Base-by-base conservation (phyloP, 2,329 filamentous ascomycete genomes). In the Rhynchosporium graminicola region DNA sequence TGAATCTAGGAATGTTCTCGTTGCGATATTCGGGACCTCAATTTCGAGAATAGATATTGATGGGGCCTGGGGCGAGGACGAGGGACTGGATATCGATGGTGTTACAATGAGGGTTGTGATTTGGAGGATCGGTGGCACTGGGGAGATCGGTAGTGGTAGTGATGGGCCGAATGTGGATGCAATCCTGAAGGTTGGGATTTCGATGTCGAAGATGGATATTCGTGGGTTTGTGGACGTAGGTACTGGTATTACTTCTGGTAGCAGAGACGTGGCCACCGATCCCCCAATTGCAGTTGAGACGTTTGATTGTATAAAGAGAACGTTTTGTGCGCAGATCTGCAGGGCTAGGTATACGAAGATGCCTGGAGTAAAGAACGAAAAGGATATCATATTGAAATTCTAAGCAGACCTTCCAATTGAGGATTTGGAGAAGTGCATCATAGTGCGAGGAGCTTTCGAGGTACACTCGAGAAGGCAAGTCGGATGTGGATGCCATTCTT, bases 401-500 rank as follows among this genome's bases (percentile, higher is more conserved):
- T 31, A 28, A 54, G n/a, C 38, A 15, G 9, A 26, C 13, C n/a
- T 31, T 15, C 15, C 20, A 20, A 20, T 20, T 20, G 20, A 20
- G 20, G 43, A 26, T n/a, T 20, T 28, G 4, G 43, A 20, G 20
- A 20, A 20, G 20, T 20, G 20, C 20, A 20, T 20, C 20, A 20
- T 20, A 20, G 20, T 20, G 20, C 20, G 20, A 20, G 20, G 20
- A 20, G 36, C 6, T 3, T 26, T 46, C 9, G 15, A 36, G 13
- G 3, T 12, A 15, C 15, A 33, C n/a, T 46, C 33, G 28, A 47
- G 8, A 26, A 36, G 2, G 20, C 20, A 47, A 43, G 26, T 4
- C 28, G n/a, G 33, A 47, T 38, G n/a, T 54, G 43, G 56, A n/a
- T 28, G 45, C 12, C 56, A 36, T 58, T 36, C 13, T 58, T 57